These are phyloP conservation scores for Fusarium heterosporum DNA, from an alignment of 2,329 filamentous ascomycete species.

Conservation along the genomic window DNA sequence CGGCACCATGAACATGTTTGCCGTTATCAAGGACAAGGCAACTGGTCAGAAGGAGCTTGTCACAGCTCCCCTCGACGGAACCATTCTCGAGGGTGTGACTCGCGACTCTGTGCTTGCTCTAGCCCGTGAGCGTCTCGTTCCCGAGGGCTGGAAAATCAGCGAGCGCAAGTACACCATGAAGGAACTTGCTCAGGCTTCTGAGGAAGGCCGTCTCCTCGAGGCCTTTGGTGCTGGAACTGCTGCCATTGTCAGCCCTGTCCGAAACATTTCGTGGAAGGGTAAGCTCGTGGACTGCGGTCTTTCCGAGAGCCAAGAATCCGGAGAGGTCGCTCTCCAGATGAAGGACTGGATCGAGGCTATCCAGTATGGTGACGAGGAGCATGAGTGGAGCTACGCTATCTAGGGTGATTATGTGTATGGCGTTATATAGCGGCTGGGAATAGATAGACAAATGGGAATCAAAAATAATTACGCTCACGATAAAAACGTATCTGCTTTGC, in stretches of 20 bases:
- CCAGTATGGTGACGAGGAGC: slow-evolving; percentile 93
- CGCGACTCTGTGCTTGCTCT: slow-evolving; percentile 90
- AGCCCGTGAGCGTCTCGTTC: slow-evolving; percentile 82
- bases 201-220: slow-evolving; percentile 88
- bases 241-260: slow-evolving; percentile 90
- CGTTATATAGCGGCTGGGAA: slow-evolving; percentile 34
- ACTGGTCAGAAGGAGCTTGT: slow-evolving; percentile 92
- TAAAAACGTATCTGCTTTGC: slow-evolving; percentile 20
- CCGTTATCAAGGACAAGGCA: slow-evolving; percentile 83
- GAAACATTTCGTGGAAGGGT: slow-evolving; percentile 90
- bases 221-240: slow-evolving; percentile 95
- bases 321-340: slow-evolving; percentile 85
- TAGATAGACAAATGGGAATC: slow-evolving; percentile 31
- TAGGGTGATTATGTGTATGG: slow-evolving; percentile 28
- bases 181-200: slow-evolving; percentile 82
- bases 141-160: slow-evolving; percentile 87
- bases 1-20: slow-evolving; percentile 99
- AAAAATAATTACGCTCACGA: slow-evolving; percentile 33
- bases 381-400: slow-evolving; percentile 82
- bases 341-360: slow-evolving; percentile 97
- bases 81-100: slow-evolving; percentile 94
- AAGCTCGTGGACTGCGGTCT: slow-evolving; percentile 85
- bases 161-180: slow-evolving; percentile 95
- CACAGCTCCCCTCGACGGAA: slow-evolving; percentile 96
- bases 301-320: slow-evolving; percentile 83